Evolutionary conservation across 2,329 filamentous ascomycete genomes (phyloP).

Genomic region (Clonostachys rosea): DNA sequence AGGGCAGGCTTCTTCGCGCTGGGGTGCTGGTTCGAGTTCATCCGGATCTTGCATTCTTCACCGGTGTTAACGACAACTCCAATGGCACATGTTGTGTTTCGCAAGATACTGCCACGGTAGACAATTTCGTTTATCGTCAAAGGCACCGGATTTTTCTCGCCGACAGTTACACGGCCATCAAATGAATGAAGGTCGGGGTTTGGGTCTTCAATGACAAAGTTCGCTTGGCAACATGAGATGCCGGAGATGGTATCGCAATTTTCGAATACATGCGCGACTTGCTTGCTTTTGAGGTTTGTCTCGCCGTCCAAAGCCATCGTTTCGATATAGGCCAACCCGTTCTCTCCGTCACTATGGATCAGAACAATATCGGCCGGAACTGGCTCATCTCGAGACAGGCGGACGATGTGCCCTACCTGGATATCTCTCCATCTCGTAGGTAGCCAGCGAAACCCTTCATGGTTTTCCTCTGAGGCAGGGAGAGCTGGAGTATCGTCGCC

Average conservation of each 20-base stretch:
- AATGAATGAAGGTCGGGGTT: conserved; percentile 76
- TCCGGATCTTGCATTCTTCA: conserved; percentile 87
- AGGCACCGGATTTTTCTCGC: conserved; percentile 51
- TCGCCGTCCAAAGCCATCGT: conserved; percentile 83
- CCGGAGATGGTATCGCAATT: conserved; percentile 49
- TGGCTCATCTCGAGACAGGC: conserved; percentile 63
- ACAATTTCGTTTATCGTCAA: conserved; percentile 79
- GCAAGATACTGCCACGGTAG: conserved; percentile 78
- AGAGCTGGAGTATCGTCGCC: conserved; percentile 19
- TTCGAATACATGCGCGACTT: conserved; percentile 57
- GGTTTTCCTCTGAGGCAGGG: conserved; percentile 50
- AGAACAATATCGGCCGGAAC: conserved; percentile 81
- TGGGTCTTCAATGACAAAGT: conserved; percentile 71
- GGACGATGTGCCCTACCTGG: conserved; percentile 43
- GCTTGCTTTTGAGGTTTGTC: conserved; percentile 76
- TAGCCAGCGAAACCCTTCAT: conserved; percentile 51
- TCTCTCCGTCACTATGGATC: conserved; percentile 71
- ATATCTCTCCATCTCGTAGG: conserved; percentile 37
- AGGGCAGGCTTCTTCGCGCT: conserved; percentile 77
- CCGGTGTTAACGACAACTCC: conserved; percentile 85
- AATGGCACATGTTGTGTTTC: conserved; percentile 71
- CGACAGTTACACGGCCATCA: conserved; percentile 60
- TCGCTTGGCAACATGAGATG: conserved; percentile 50
- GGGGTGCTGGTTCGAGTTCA: conserved; percentile 88
- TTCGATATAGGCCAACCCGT: conserved; percentile 77